Evolutionary conservation across 208 protist genomes (phyloP).

Genomic region (Dictyostelium gargantuum): DNA sequence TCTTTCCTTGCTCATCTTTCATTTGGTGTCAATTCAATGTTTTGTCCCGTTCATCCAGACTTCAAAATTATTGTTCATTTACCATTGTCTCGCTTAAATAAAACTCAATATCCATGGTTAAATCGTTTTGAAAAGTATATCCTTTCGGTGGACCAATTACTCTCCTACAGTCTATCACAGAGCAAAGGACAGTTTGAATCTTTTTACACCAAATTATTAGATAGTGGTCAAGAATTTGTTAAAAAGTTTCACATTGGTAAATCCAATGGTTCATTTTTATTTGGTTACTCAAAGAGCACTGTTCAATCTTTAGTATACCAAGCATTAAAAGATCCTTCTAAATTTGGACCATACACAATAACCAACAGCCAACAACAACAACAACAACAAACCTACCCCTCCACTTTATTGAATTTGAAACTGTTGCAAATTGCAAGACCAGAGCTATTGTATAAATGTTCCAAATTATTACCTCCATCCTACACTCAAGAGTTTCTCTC

Average conservation of each 20-base stretch:
- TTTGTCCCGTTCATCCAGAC: constrained; percentile 71
- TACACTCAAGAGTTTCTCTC: not conserved
- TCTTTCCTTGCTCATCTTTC: constrained; percentile 58
- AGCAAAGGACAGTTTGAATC: not conserved
- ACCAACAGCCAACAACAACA: not conserved
- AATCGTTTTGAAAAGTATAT: constrained; percentile 80
- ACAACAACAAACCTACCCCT: not conserved
- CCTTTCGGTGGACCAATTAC: constrained; percentile 39
- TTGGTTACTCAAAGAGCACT: not conserved
- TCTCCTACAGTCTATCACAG: not conserved
- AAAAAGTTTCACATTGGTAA: not conserved
- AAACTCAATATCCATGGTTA: constrained; percentile 71
- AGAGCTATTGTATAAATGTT: constrained; percentile 1
- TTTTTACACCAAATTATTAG: not conserved
- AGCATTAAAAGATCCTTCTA: not conserved
- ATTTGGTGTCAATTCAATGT: constrained; percentile 65
- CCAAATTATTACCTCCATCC: not conserved
- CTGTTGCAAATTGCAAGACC: constrained; percentile 27
- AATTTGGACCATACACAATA: not conserved
- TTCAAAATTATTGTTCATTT: constrained; percentile 79
- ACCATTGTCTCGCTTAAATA: constrained; percentile 21
- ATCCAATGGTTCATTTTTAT: not conserved
- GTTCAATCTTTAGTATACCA: constrained; percentile 9
- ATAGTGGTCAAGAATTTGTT: not conserved
- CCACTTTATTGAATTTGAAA: constrained; percentile 4